phyloP scores from a whole-genome alignment of 805 yeast genomes.

The Lachancea sp. region DNA sequence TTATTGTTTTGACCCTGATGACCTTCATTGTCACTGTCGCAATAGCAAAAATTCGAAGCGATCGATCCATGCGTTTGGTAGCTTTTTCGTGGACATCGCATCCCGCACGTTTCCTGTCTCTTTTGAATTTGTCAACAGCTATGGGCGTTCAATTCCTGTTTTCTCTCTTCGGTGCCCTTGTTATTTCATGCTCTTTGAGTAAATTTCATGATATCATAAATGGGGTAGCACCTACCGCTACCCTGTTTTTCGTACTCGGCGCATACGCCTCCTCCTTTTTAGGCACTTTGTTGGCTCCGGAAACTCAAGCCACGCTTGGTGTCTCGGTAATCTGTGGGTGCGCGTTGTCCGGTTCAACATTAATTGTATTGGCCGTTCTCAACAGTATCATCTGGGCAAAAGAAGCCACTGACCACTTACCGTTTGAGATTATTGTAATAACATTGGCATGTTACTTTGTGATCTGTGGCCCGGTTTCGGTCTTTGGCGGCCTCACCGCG shows the following conservation, averaged over 20 bases:
- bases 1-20: conserved; percentile 55
- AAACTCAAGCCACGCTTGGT: conserved; percentile 11
- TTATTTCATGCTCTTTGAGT: conserved; percentile 50
- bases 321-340: conserved; percentile 44
- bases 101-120: conserved; percentile 1
- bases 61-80: conserved; percentile 3
- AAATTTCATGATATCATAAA: conserved; percentile 64
- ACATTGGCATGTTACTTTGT: conserved; percentile 54
- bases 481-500: conserved; percentile 53
- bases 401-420: conserved; percentile 68
- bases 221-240: conserved; percentile 54
- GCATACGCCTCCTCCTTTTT: conserved; percentile 71
- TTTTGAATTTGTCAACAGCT: conserved; percentile 43
- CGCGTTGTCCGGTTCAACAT: conserved; percentile 40
- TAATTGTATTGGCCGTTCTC: conserved; percentile 46
- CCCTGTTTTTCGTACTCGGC: conserved; percentile 56
- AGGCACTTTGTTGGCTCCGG: conserved; percentile 49
- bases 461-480: conserved; percentile 67
- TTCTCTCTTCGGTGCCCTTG: conserved; percentile 55
- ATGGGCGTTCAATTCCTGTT: conserved; percentile 70
- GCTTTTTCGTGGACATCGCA: conserved; percentile 6
- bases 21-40: conserved; percentile 60
- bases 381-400: conserved; percentile 72
- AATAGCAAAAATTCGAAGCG: conserved; percentile 33
- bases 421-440: conserved; percentile 65